Percentiles rank a stretch among this genome's conserved stretches.
phyloP scores from a whole-genome alignment of 805 yeast species.

The Pichia membranifaciens region DNA sequence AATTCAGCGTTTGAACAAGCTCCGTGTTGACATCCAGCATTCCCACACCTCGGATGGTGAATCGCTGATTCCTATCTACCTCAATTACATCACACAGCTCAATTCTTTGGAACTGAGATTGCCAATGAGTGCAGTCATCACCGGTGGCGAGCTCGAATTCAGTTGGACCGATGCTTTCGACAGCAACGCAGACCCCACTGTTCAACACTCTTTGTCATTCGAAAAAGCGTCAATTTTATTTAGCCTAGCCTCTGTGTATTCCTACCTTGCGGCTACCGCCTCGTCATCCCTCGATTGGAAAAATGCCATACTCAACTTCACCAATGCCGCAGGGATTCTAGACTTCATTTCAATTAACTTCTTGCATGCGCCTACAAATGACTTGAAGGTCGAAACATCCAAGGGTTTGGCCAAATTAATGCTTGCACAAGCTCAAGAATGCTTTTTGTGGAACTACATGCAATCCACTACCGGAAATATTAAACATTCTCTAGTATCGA shows the following conservation, averaged over 20 bases:
- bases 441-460: constrained; percentile 60
- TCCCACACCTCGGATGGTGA: constrained; percentile 39
- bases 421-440: constrained; percentile 87
- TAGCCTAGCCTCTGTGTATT: constrained; percentile 64
- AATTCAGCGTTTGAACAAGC: constrained; percentile 45
- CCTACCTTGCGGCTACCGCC: constrained; percentile 38
- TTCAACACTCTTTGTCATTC: constrained; percentile 79
- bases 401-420: constrained; percentile 57
- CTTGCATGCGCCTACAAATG: constrained; percentile 81
- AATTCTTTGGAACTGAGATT: constrained; percentile 74
- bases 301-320: constrained; percentile 52
- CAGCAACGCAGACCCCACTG: constrained; percentile 32
- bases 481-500: constrained; percentile 69
- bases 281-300: constrained; percentile 43
- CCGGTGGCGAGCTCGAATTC: constrained; percentile 40
- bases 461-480: constrained; percentile 32
- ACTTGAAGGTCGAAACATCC: constrained; percentile 63
- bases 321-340: constrained; percentile 75
- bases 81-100: constrained; percentile 71
- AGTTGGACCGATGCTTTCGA: constrained; percentile 77
- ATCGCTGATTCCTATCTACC: constrained; percentile 33
- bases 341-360: constrained; percentile 71
- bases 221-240: constrained; percentile 84
- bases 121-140: constrained; percentile 47
- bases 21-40: constrained; percentile 57